Conservation (phyloP, 2,329 filamentous ascomycete species). For the Aspergillus fumigatiaffinis region DNA sequence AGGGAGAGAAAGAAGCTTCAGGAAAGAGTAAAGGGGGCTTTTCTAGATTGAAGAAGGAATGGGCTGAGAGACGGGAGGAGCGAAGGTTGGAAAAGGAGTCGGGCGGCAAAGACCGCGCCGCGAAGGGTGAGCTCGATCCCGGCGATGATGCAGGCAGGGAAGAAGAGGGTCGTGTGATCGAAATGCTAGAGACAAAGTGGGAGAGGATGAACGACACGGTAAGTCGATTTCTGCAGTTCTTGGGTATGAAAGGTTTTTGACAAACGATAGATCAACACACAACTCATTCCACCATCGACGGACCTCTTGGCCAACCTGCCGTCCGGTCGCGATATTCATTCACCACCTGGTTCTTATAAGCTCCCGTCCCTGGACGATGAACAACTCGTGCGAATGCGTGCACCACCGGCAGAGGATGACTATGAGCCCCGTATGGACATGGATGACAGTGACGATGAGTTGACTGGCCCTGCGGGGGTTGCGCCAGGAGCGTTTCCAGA, state of each 20-base stretch:
- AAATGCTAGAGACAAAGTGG: constrained; percentile 87
- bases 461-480: constrained; percentile 12
- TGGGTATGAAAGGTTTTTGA: constrained; percentile 1
- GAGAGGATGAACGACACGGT: constrained; percentile 89
- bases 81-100: constrained; percentile 67
- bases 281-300: constrained; percentile 67
- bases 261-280: constrained; percentile 66
- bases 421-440: constrained; percentile 35
- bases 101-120: constrained; percentile 34
- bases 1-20: constrained; percentile 44
- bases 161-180: constrained; percentile 80
- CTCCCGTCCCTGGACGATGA: constrained; percentile 63
- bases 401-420: constrained; percentile 51
- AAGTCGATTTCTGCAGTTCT: constrained; percentile 28
- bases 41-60: constrained; percentile 65
- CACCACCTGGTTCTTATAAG: constrained; percentile 61
- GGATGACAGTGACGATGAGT: constrained; percentile 43
- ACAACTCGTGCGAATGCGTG: constrained; percentile 57
- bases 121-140: constrained; percentile 31
- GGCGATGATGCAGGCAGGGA: constrained; percentile 78
- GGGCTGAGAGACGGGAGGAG: constrained; percentile 75
- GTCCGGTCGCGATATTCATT: constrained; percentile 80
- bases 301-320: constrained; percentile 75
- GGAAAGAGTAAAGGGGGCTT: constrained; percentile 27
- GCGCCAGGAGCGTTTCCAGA: constrained; percentile 35